Conservation (phyloP, 1,139 yeast genomes). For the Blastobotrys capitulatus region DNA sequence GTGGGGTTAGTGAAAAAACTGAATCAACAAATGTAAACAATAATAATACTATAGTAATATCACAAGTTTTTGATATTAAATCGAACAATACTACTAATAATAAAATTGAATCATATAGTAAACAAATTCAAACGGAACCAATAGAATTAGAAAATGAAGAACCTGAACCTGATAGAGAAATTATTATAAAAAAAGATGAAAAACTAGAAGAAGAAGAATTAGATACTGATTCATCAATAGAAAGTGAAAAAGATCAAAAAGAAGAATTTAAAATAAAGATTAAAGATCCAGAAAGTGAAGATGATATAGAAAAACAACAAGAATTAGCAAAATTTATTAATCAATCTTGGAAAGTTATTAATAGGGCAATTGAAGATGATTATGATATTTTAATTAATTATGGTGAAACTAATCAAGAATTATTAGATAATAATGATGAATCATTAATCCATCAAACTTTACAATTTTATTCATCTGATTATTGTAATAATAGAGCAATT, state of each 20-base stretch:
- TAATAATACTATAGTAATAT: conserved; percentile 7
- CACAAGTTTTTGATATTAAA: conserved; percentile 21
- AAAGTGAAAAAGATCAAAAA: neutral
- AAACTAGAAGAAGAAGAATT: neutral
- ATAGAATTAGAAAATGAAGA: neutral
- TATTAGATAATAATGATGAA: conserved; percentile 11
- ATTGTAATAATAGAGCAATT: conserved; percentile 32
- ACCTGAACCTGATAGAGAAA: neutral
- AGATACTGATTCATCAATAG: neutral
- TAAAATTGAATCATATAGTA: conserved; percentile 25
- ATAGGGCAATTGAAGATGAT: conserved; percentile 37
- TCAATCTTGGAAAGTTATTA: conserved; percentile 38
- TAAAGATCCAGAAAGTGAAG: conserved; percentile 1
- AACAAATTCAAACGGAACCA: conserved; percentile 25
- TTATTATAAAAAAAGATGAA: neutral
- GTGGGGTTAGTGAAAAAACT: neutral
- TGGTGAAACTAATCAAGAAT: conserved; percentile 15
- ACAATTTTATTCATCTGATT: conserved; percentile 23
- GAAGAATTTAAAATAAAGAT: neutral
- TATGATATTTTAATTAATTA: conserved; percentile 36
- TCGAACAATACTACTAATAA: conserved; percentile 1
- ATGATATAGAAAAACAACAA: conserved; percentile 5
- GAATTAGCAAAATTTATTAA: conserved; percentile 31
- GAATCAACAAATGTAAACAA: neutral
- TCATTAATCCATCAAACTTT: conserved; percentile 19